Evolutionary conservation across 768 basidiomycete species (phyloP).

Genomic region (Lyophyllum shimeji): DNA sequence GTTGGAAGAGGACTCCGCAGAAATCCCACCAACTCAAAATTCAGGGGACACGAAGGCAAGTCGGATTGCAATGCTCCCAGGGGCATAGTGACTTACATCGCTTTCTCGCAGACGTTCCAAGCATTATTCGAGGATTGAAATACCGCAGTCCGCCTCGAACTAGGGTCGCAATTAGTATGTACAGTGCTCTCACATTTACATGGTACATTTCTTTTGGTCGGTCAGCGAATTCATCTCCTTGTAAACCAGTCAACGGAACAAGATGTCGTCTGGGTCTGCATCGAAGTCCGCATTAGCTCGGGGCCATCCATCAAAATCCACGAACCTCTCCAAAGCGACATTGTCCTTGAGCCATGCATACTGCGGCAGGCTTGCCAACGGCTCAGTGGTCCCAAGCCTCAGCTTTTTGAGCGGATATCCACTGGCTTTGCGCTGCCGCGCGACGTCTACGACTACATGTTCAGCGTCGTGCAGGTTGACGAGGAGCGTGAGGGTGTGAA

Average conservation of each 20-base stretch:
- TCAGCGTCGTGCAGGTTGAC: conserved; percentile 25
- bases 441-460: conserved; percentile 23
- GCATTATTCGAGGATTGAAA: conserved; percentile 52
- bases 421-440: conserved; percentile 20
- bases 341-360: conserved; percentile 15
- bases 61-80: background rate
- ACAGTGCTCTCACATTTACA: background rate
- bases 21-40: conserved; percentile 41
- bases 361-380: conserved; percentile 15
- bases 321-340: conserved; percentile 25
- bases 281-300: conserved; percentile 19
- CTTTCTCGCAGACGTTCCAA: conserved; percentile 36
- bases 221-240: background rate
- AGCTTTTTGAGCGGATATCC: conserved; percentile 30
- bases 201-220: background rate
- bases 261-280: conserved; percentile 30
- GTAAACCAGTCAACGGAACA: conserved; percentile 15
- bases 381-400: conserved; percentile 24
- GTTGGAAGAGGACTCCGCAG: conserved; percentile 32
- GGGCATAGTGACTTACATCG: background rate
- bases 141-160: background rate
- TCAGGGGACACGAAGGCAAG: conserved; percentile 33
- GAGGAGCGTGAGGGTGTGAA: conserved; percentile 29
- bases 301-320: conserved; percentile 31
- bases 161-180: background rate